These are phyloP conservation scores for Backusella tuberculispora DNA, from an alignment of 192 early-diverging fungal species.

Conservation along the genomic window DNA sequence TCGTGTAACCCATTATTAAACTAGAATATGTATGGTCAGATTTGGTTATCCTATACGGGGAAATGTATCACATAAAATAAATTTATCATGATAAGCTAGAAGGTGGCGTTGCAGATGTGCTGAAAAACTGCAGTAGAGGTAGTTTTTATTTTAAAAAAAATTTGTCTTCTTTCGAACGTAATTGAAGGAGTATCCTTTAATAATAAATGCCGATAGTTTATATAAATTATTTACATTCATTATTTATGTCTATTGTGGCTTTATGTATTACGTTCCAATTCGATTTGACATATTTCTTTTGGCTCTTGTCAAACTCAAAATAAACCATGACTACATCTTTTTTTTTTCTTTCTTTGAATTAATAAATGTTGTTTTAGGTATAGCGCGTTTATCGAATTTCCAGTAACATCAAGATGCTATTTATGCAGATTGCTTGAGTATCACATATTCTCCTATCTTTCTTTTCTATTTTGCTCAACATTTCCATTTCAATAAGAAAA, in stretches of 20 bases:
- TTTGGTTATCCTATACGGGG: not conserved
- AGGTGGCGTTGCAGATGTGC: not conserved
- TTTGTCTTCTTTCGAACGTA: not conserved
- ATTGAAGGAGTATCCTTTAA: not conserved
- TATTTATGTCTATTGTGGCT: constrained; percentile 4
- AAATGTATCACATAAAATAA: not conserved
- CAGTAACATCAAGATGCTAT: not conserved
- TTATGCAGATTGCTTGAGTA: not conserved
- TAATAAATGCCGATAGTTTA: not conserved
- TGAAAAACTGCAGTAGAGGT: not conserved
- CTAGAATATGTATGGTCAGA: not conserved
- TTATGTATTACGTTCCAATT: constrained; percentile 8
- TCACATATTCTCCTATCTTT: not conserved
- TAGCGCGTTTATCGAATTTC: not conserved
- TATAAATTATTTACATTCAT: not conserved
- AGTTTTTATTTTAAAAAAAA: not conserved
- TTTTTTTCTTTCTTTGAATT: not conserved
- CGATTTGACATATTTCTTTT: constrained; percentile 15
- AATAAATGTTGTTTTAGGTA: not conserved
- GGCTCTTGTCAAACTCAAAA: constrained; percentile 16
- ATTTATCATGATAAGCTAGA: not conserved
- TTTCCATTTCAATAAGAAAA: not conserved
- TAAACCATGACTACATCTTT: not conserved
- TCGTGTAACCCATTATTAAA: not conserved
- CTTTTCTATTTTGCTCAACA: not conserved